A percentile compares a stretch with the other conserved stretches of the same genome.
Conservation (phyloP, 2,329 filamentous ascomycete genomes). For the Byssochlamys sp. region DNA sequence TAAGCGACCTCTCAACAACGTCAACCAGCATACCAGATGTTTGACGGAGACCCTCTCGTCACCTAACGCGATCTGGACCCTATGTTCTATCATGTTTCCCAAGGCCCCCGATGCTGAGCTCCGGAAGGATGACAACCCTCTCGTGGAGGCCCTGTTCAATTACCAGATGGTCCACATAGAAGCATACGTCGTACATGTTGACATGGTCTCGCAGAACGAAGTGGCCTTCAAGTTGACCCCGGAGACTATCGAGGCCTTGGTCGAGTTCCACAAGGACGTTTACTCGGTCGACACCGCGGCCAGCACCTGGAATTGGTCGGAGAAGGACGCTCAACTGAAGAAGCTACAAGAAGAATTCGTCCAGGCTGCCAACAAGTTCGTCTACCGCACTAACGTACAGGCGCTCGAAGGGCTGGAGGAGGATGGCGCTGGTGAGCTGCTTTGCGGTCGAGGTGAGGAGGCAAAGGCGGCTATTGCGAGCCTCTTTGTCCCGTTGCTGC, state of each 20-base stretch:
- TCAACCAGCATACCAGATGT: slow-evolving; percentile 89
- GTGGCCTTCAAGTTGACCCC: slow-evolving; percentile 95
- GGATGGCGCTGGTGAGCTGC: slow-evolving; percentile 85
- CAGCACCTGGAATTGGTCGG: slow-evolving; percentile 85
- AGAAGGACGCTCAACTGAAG: slow-evolving; percentile 93
- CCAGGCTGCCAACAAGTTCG: slow-evolving; percentile 93
- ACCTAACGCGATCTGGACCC: slow-evolving; percentile 82
- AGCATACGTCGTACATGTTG: slow-evolving; percentile 96
- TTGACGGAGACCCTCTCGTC: slow-evolving; percentile 89
- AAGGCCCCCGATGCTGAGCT: slow-evolving; percentile 81
- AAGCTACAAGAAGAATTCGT: slow-evolving; percentile 95
- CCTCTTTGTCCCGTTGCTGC: slow-evolving; percentile 74
- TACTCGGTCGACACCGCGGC: slow-evolving; percentile 85
- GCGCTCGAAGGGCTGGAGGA: slow-evolving; percentile 93
- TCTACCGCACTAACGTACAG: slow-evolving; percentile 78
- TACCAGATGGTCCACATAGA: slow-evolving; percentile 88
- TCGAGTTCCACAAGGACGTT: slow-evolving; percentile 93
- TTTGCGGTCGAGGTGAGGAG: slow-evolving; percentile 83
- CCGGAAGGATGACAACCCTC: slow-evolving; percentile 67
- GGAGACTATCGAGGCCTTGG: slow-evolving; percentile 84
- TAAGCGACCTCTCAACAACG: slow-evolving; percentile 94
- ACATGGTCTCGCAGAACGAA: slow-evolving; percentile 96
- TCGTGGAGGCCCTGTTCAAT: slow-evolving; percentile 82
- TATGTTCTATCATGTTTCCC: slow-evolving; percentile 84
- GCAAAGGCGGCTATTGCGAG: slow-evolving; percentile 78